Conservation (phyloP, 352 stramenopile genomes). For the Pythium grandisporangium region DNA sequence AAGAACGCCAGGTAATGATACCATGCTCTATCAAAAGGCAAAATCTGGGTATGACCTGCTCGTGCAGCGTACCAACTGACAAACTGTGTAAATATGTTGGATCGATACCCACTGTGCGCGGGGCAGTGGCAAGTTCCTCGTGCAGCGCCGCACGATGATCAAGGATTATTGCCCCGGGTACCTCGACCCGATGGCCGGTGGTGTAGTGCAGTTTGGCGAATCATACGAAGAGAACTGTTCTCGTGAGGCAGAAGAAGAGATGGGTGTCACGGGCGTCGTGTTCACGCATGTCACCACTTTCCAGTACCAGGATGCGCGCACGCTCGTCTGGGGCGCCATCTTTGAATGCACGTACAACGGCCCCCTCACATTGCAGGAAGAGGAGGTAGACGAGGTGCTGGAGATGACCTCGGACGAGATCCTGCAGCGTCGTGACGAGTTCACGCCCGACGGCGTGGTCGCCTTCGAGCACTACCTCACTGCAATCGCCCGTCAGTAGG, state of each 20-base stretch:
- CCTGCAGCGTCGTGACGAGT: constrained; percentile 36
- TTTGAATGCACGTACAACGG: constrained; percentile 76
- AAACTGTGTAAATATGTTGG: background rate
- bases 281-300: constrained; percentile 51
- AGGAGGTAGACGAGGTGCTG: constrained; percentile 77
- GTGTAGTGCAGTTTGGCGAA: constrained; percentile 74
- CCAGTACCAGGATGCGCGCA: constrained; percentile 55
- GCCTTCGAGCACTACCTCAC: constrained; percentile 76
- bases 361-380: constrained; percentile 42
- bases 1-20: constrained; percentile 72
- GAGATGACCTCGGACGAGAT: constrained; percentile 70
- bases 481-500: too few species aligned
- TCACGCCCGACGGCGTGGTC: constrained; percentile 77
- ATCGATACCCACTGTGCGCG: too few species aligned
- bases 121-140: constrained; percentile 69
- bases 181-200: constrained; percentile 75
- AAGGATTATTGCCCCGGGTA: constrained; percentile 86
- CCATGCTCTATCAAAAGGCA: too few species aligned
- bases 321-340: constrained; percentile 62
- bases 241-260: constrained; percentile 76
- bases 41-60: constrained; percentile 16
- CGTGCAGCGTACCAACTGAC: background rate
- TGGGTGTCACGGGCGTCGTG: constrained; percentile 58
- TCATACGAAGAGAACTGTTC: constrained; percentile 51
- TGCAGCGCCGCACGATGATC: constrained; percentile 79